phyloP scores from a whole-genome alignment of 352 stramenopile species.

The Pythium utonaiense region DNA sequence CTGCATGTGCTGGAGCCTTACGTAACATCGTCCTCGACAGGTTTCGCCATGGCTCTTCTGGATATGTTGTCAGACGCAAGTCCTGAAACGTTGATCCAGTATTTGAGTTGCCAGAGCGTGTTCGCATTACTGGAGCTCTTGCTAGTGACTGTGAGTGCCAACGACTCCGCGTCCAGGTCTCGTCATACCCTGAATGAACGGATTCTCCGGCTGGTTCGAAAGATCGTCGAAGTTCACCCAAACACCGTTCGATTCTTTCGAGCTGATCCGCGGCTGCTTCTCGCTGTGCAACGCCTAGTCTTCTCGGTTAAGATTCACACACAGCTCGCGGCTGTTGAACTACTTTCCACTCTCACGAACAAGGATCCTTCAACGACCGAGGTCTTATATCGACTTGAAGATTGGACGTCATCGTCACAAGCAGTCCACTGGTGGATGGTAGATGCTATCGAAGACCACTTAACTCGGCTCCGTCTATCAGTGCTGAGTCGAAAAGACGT shows the following conservation, averaged over 20 bases:
- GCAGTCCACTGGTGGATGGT: slow-evolving; percentile 3
- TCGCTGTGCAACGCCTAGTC: not conserved
- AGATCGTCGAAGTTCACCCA: slow-evolving; percentile 3
- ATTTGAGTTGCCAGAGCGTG: slow-evolving; percentile 8
- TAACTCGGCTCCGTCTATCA: not conserved
- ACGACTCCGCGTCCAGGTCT: not conserved
- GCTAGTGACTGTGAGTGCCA: slow-evolving; percentile 2
- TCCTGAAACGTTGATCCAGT: not conserved
- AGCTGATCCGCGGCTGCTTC: slow-evolving; percentile 12
- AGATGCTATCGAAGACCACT: not conserved
- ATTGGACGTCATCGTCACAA: not conserved
- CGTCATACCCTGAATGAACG: slow-evolving; percentile 1
- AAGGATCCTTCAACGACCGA: not conserved
- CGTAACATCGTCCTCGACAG: not conserved
- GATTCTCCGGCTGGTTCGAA: slow-evolving; percentile 4
- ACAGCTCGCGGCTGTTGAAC: slow-evolving; percentile 6
- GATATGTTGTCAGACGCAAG: not conserved
- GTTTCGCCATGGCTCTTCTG: slow-evolving; percentile 12
- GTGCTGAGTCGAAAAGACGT: slow-evolving; percentile 6
- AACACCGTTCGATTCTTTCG: slow-evolving; percentile 10
- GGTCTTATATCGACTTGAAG: not conserved
- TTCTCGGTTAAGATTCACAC: slow-evolving; percentile 10
- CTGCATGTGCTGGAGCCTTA: slow-evolving; percentile 13
- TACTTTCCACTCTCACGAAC: not conserved
- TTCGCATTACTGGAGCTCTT: slow-evolving; percentile 11